Evolutionary conservation across 2,329 filamentous ascomycete genomes (phyloP).

Genomic region (Zymoseptoria ardabiliae): DNA sequence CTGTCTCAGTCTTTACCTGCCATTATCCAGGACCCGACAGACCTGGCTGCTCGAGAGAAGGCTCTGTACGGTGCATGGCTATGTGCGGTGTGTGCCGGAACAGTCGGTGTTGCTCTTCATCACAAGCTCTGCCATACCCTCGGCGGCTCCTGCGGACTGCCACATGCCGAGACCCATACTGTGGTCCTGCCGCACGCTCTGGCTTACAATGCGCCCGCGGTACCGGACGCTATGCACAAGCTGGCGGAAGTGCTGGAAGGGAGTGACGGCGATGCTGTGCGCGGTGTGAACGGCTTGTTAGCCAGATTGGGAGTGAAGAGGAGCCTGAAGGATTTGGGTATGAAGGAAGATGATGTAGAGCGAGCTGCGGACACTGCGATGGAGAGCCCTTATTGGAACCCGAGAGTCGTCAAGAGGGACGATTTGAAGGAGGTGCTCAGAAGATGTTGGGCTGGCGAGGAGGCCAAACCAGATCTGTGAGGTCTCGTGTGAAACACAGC

Average conservation of each 20-base stretch:
- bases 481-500: neutral
- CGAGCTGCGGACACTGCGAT: slow-evolving; percentile 53
- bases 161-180: slow-evolving; percentile 60
- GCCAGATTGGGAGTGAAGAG: slow-evolving; percentile 48
- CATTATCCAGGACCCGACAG: slow-evolving; percentile 42
- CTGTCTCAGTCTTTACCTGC: slow-evolving; percentile 49
- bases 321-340: slow-evolving; percentile 48
- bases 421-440: slow-evolving; percentile 51
- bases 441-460: slow-evolving; percentile 55
- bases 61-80: slow-evolving; percentile 60
- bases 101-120: slow-evolving; percentile 56
- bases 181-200: slow-evolving; percentile 56
- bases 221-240: slow-evolving; percentile 46
- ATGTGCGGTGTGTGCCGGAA: slow-evolving; percentile 54
- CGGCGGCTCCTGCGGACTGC: slow-evolving; percentile 56
- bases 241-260: slow-evolving; percentile 49
- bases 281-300: slow-evolving; percentile 50
- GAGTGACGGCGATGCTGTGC: slow-evolving; percentile 51
- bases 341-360: slow-evolving; percentile 55
- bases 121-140: slow-evolving; percentile 62
- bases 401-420: slow-evolving; percentile 45
- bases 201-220: slow-evolving; percentile 53
- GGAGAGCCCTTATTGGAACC: slow-evolving; percentile 54
- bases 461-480: slow-evolving; percentile 46
- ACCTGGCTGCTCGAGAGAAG: slow-evolving; percentile 41